phyloP scores from a whole-genome alignment of 2,329 filamentous ascomycete species.

The Talaromyces amestolkiae region DNA sequence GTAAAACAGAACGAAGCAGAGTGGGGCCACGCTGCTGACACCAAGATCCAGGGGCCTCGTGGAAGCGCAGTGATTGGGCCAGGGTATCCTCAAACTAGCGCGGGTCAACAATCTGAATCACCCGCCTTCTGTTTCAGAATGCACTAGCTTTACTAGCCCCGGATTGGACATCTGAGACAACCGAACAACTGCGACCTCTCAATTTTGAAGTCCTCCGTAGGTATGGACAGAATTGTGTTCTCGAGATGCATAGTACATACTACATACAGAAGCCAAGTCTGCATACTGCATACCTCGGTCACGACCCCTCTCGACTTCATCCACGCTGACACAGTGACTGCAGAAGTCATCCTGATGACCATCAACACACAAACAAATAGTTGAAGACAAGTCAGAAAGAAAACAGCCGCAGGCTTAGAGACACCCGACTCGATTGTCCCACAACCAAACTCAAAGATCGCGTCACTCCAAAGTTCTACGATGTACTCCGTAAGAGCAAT shows the following conservation, averaged over 20 bases:
- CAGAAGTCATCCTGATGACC: neutral
- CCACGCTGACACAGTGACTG: neutral
- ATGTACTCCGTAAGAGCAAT: neutral
- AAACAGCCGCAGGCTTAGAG: neutral
- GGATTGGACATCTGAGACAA: slow-evolving; percentile 2
- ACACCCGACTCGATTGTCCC: neutral
- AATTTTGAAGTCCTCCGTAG: too few relatives aligned
- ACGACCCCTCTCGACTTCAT: neutral
- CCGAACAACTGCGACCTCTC: neutral
- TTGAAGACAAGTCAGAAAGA: too few relatives aligned
- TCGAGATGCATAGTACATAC: neutral
- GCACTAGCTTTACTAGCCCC: slow-evolving; percentile 11
- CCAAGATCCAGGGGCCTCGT: neutral
- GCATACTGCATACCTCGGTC: neutral
- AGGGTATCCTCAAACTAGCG: slow-evolving; percentile 19
- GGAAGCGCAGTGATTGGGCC: neutral
- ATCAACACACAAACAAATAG: neutral
- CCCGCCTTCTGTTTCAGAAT: slow-evolving; percentile 21
- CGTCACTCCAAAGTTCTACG: neutral
- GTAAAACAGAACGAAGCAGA: neutral
- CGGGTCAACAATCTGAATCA: slow-evolving; percentile 21
- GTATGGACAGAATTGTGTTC: neutral
- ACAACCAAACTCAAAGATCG: neutral
- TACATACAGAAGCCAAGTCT: neutral
- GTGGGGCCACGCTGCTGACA: neutral